Evolutionary conservation across 2,329 filamentous ascomycete species (phyloP), one percentile per base, ranked within the genome.

Genomic region (Colletotrichum euphorbiae): DNA sequence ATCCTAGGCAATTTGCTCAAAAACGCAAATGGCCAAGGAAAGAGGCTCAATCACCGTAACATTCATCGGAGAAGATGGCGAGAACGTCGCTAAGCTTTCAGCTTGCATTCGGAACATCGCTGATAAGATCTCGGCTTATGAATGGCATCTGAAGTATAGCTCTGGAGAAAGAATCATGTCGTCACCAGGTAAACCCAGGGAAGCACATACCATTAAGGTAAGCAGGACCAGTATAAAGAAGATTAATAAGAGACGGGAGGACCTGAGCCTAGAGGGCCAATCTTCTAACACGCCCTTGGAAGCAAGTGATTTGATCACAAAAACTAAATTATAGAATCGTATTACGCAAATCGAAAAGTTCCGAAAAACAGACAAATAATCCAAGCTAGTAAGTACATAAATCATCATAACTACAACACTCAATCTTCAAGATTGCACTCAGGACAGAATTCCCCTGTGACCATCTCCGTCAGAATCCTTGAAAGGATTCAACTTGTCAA

Each of bases 391-490:
- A 7, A 8, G 28, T 6, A 28, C 28, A 7, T 28, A 28, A 24
- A 8, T 12, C 19, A 43, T 43, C 1, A 28, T 31, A 24, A 31
- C 0, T 12, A 3, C n/a, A 24, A 13, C 21, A 50, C 24, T n/a
- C 52, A 42, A 42, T 2, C 3, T 42, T 40, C 52, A 52, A 12
- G 19, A 12, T 33, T 4, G 6, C 28, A 28, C 6, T 52, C 63
- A 74, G 19, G 58, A 57, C 58, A 74, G 67, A 2, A 74, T 69
- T 2, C 73, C 73, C 59, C 70, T 73, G 67, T 74, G 72, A 0
- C 73, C 73, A 21, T 74, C 73, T 1, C 71, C 69, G 60, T 74
- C 73, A 1, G 73, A 66, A 19, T 74, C 72, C 65, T 71, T 72
- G 56, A 72, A 70, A 0, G 73, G 73, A 65, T 74, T 73, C 12